phyloP scores from a whole-genome alignment of 1,139 yeast species.

The Lodderomyces elongisporus region DNA sequence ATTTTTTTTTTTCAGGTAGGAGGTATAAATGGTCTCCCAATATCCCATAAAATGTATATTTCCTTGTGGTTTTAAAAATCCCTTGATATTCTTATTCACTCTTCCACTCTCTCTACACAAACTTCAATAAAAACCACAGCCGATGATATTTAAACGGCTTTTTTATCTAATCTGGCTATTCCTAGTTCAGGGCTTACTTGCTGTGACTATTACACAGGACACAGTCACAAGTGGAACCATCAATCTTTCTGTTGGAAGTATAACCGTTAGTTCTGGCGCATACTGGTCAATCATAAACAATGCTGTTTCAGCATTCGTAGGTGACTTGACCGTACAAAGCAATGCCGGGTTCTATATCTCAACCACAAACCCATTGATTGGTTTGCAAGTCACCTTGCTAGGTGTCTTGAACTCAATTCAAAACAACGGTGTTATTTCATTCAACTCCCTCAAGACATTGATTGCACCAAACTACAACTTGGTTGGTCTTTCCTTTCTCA shows the following conservation, averaged over 20 bases:
- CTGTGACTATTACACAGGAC: slow-evolving; percentile 1
- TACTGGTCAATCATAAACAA: slow-evolving; percentile 30
- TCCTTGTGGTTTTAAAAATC: too few species aligned
- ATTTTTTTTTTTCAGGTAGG: too few species aligned
- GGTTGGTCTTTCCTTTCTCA: slow-evolving; percentile 18
- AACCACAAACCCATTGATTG: slow-evolving; percentile 12
- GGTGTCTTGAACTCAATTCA: slow-evolving; percentile 12
- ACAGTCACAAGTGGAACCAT: slow-evolving; percentile 16
- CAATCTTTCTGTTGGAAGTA: slow-evolving; percentile 18
- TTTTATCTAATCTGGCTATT: not conserved
- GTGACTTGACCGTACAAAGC: slow-evolving; percentile 16
- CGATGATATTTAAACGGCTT: not conserved
- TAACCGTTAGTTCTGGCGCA: slow-evolving; percentile 22
- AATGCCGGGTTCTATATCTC: slow-evolving; percentile 23
- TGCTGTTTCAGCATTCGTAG: slow-evolving; percentile 18
- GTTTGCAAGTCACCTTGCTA: slow-evolving; percentile 12
- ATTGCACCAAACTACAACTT: slow-evolving; percentile 19
- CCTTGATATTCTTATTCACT: too few species aligned
- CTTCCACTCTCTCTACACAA: too few species aligned
- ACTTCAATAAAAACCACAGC: not conserved
- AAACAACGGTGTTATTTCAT: slow-evolving; percentile 23
- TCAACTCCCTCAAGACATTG: slow-evolving; percentile 17
- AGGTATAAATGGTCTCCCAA: too few species aligned
- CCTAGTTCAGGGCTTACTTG: not conserved
- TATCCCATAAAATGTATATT: too few species aligned